phyloP scores from a whole-genome alignment of 169 alveolate genomes.

The Plasmodium knowlesi region DNA sequence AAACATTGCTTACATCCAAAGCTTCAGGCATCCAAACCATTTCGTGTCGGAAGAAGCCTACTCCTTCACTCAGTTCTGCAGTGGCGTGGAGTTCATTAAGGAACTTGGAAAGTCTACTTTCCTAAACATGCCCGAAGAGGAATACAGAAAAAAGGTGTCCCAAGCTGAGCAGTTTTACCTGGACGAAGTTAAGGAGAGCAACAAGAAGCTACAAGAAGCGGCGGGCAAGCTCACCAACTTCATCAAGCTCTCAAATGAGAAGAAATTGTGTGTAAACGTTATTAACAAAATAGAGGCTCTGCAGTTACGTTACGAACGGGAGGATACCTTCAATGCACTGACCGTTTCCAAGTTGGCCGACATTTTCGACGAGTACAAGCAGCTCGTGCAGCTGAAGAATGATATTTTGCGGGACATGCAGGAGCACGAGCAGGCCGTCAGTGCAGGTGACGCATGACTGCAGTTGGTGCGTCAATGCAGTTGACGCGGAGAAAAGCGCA shows the following conservation, averaged over 20 bases:
- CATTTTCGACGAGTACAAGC: slow-evolving; percentile 61
- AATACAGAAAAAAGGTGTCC: slow-evolving; percentile 57
- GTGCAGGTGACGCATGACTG: neutral
- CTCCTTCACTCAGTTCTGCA: slow-evolving; percentile 86
- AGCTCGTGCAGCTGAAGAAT: slow-evolving; percentile 46
- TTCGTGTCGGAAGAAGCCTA: slow-evolving; percentile 89
- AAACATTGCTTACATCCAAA: slow-evolving; percentile 83
- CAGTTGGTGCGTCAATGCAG: neutral
- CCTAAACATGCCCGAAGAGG: slow-evolving; percentile 74
- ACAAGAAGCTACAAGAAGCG: slow-evolving; percentile 65
- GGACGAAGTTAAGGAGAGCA: slow-evolving; percentile 69
- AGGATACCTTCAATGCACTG: slow-evolving; percentile 15
- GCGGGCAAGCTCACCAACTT: slow-evolving; percentile 67
- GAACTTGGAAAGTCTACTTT: slow-evolving; percentile 74
- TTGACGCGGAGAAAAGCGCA: neutral
- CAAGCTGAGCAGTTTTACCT: slow-evolving; percentile 53
- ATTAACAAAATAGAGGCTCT: slow-evolving; percentile 32
- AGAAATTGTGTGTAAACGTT: slow-evolving; percentile 20
- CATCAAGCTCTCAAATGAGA: slow-evolving; percentile 40
- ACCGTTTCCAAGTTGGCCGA: slow-evolving; percentile 16
- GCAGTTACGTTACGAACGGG: slow-evolving; percentile 20
- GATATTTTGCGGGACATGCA: slow-evolving; percentile 36
- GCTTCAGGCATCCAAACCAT: slow-evolving; percentile 87
- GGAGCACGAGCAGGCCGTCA: slow-evolving; percentile 8
- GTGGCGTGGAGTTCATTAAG: slow-evolving; percentile 87